phyloP scores from a whole-genome alignment of 2,329 filamentous ascomycete species.

The Pseudogymnoascus sp. region DNA sequence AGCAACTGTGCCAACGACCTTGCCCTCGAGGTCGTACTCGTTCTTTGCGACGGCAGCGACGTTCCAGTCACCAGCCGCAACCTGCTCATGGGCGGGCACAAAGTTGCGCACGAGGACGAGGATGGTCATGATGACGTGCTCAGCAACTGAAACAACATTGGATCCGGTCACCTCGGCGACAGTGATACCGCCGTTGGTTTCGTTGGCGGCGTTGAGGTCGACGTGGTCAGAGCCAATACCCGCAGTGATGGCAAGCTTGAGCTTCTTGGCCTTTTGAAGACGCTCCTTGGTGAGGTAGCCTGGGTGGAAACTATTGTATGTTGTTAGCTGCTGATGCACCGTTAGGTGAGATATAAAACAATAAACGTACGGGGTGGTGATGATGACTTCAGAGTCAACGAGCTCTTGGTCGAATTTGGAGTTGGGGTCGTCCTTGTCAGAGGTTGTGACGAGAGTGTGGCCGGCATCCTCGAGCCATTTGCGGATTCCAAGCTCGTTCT shows the following conservation, averaged over 20 bases:
- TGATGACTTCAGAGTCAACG: constrained; percentile 95
- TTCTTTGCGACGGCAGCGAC: constrained; percentile 96
- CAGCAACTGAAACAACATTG: constrained; percentile 96
- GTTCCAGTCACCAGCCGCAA: constrained; percentile 84
- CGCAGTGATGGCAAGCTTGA: constrained; percentile 94
- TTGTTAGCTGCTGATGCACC: constrained; percentile 8
- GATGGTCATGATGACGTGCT: constrained; percentile 99
- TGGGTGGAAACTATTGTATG: constrained; percentile 72
- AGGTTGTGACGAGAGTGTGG: constrained; percentile 94
- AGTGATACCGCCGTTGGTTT: constrained; percentile 94
- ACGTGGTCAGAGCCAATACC: constrained; percentile 98
- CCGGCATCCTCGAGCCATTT: constrained; percentile 97
- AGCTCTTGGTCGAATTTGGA: constrained; percentile 94
- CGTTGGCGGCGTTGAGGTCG: constrained; percentile 93
- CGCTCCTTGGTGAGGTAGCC: constrained; percentile 96
- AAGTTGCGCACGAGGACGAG: constrained; percentile 95
- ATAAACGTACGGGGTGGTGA: constrained; percentile 77
- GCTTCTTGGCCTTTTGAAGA: constrained; percentile 95
- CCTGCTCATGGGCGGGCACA: constrained; percentile 91
- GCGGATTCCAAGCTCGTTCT: constrained; percentile 95
- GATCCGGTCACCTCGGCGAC: constrained; percentile 96
- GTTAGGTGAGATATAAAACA: constrained; percentile 8
- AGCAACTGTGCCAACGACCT: constrained; percentile 95
- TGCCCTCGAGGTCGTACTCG: constrained; percentile 94
- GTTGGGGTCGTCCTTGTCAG: constrained; percentile 91